Base-by-base conservation (phyloP, 1,139 yeast genomes). In the Kodamaea derodonti region DNA sequence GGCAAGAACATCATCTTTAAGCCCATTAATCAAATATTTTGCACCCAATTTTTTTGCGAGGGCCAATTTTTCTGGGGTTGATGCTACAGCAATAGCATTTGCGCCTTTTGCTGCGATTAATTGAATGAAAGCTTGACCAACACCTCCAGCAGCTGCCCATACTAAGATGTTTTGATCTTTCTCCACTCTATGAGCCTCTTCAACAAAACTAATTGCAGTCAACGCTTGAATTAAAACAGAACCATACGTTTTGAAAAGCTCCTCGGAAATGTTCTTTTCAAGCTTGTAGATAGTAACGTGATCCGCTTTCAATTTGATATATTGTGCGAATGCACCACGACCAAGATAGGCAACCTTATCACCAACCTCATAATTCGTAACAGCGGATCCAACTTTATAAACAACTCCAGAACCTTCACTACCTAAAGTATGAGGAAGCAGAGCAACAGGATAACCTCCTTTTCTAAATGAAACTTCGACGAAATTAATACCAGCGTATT, bases 131-230 rank as follows among this genome's bases (percentile, higher is more conserved):
- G 84, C 47, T 35, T 75, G 69, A 2, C 97, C 97, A 34, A 85
- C 92, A 38, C 97, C 96, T 32, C 97, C 97, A 7, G 96, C 95
- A 13, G 95, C 95, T 2, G 97, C 97, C 68, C 88, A 87, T 24
- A 86, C 80, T 35, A 88, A 66, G 27, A 83, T 72, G 45, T 59
- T 72, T 41, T 90, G 96, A 34, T 77, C 88, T 51, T 71, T 65
- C 51, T 83, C 53, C 23, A 87, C 84, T 3, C 65, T 52, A 54
- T 84, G 78, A 0, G 92, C 74, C 44, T 84, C 90, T 29, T 70
- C 62, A 30, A 77, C 61, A 40, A 88, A 76, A 0, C 92, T 73
- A 46, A 83, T 60, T 2, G 94, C 94, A 3, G 97, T 88, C 39
- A 87, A 62, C 1, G 88, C 94, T 55, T 85, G 95, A 27, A 85